phyloP scores from a whole-genome alignment of 2,329 filamentous ascomycete species.

The Aspergillus transmontanensis region DNA sequence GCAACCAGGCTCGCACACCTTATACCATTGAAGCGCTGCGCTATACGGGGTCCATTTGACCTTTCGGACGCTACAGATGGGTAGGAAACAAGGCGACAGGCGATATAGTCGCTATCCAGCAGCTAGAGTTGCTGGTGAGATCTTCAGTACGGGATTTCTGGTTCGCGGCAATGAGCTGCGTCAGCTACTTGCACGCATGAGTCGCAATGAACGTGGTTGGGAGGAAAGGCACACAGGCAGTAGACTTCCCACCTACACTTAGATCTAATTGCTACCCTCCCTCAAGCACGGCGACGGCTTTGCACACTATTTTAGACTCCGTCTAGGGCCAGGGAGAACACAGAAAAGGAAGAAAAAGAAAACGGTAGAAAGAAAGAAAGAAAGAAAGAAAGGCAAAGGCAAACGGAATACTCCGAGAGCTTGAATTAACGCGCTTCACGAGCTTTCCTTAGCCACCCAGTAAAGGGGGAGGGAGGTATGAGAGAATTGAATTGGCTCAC shows the following conservation, averaged over 20 bases:
- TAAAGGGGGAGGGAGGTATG: background rate
- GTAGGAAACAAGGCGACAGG: background rate
- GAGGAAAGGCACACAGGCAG: background rate
- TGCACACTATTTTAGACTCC: background rate
- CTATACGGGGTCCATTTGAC: background rate
- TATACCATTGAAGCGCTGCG: background rate
- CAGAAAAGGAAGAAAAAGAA: background rate
- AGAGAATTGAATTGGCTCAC: constrained; percentile 5
- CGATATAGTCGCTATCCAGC: background rate
- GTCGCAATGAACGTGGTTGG: background rate
- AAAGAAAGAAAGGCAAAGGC: background rate
- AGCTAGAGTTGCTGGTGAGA: background rate
- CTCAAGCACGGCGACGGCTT: background rate
- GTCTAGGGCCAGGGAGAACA: background rate
- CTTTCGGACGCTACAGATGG: background rate
- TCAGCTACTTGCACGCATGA: background rate
- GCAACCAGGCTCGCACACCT: background rate
- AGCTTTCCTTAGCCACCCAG: constrained; percentile 10
- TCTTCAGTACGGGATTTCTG: background rate
- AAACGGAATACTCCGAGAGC: background rate
- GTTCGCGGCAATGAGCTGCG: background rate
- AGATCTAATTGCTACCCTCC: background rate
- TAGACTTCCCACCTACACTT: background rate
- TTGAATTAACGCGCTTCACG: constrained; percentile 9
- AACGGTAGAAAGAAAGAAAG: background rate